phyloP scores from a whole-genome alignment of 768 basidiomycete genomes.

The Zangia roseola region DNA sequence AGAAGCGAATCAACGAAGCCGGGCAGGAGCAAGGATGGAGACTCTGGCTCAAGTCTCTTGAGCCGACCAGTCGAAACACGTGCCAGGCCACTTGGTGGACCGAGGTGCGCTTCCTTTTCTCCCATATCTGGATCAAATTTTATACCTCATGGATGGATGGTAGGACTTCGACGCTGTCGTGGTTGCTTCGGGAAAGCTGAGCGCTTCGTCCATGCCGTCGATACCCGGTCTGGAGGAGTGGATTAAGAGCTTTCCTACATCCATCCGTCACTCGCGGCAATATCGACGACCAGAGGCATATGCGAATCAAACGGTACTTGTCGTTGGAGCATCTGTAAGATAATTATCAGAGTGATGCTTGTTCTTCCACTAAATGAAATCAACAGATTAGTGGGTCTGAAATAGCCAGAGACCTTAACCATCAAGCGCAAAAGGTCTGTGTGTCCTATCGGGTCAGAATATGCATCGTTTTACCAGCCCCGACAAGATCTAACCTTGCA shows the following conservation, averaged over 20 bases:
- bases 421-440: slow-evolving; percentile 6
- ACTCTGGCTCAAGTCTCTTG: slow-evolving; percentile 34
- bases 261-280: slow-evolving; percentile 40
- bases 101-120: slow-evolving; percentile 3
- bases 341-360: too few species aligned
- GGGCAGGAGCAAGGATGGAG: slow-evolving; percentile 37
- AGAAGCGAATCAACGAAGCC: slow-evolving; percentile 35
- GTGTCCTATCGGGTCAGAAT: slow-evolving; percentile 11
- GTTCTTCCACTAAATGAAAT: too few species aligned
- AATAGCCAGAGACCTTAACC: slow-evolving; percentile 16
- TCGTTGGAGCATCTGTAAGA: slow-evolving; percentile 35
- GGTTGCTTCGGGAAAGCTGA: slow-evolving; percentile 8
- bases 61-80: slow-evolving; percentile 11
- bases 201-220: slow-evolving; percentile 12
- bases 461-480: not conserved
- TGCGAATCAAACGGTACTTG: slow-evolving; percentile 38
- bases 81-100: slow-evolving; percentile 34
- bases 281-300: slow-evolving; percentile 41
- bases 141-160: not conserved
- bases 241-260: slow-evolving; percentile 30
- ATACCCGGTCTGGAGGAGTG: slow-evolving; percentile 15
- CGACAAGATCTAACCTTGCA: not conserved
- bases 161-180: slow-evolving; percentile 18
- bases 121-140: not conserved
- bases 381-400: slow-evolving; percentile 5